Percentiles rank a stretch among this genome's conserved stretches.
These are phyloP conservation scores for Trichothecium roseum DNA, from an alignment of 2,329 filamentous ascomycete species.

Conservation along the genomic window DNA sequence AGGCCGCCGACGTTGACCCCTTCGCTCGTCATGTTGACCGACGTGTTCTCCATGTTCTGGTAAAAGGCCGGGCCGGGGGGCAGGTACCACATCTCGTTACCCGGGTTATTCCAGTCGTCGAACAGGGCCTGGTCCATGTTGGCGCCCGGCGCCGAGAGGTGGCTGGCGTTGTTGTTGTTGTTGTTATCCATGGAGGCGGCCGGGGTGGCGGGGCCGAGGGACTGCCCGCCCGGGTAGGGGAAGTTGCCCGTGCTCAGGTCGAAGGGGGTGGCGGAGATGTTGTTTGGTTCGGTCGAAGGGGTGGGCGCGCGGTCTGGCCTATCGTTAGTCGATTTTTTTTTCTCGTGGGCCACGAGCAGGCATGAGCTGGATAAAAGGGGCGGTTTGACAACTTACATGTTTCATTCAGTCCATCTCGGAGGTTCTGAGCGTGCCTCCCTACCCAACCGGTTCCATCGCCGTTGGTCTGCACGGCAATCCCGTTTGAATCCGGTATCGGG, in stretches of 20 bases:
- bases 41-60: conserved; percentile 51
- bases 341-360: not conserved
- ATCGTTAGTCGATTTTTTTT: not conserved
- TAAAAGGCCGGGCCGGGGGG: conserved; percentile 54
- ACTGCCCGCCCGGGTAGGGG: conserved; percentile 38
- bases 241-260: conserved; percentile 45
- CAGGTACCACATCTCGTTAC: conserved; percentile 57
- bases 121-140: conserved; percentile 32
- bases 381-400: conserved; percentile 17
- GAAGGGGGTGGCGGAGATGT: conserved; percentile 54
- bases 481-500: conserved; percentile 20
- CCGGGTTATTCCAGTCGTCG: conserved; percentile 44
- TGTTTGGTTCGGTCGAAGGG: conserved; percentile 28
- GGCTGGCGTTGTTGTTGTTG: conserved; percentile 2
- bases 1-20: conserved; percentile 57
- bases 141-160: conserved; percentile 3
- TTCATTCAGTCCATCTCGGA: conserved; percentile 27
- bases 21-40: conserved; percentile 56
- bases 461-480: conserved; percentile 14
- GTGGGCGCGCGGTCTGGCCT: conserved; percentile 25
- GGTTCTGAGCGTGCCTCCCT: conserved; percentile 26
- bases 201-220: conserved; percentile 40
- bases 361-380: not conserved
- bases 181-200: conserved; percentile 25
- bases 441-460: conserved; percentile 19